These are phyloP conservation scores for Eimeria necatrix DNA, from an alignment of 169 alveolate species.

Conservation along the genomic window DNA sequence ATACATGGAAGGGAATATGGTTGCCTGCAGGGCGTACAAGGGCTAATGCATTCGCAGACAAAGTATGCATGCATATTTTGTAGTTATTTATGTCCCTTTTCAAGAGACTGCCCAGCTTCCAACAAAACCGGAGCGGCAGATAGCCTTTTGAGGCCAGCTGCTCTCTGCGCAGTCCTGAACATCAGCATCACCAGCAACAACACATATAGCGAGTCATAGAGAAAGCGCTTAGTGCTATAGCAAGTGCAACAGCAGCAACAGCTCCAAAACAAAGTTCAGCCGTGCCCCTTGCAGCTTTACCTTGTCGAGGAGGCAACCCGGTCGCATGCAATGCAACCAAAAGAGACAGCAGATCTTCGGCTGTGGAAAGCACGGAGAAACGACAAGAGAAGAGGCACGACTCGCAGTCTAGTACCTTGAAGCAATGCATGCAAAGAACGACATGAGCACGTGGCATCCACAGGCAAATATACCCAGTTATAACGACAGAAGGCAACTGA, in stretches of 20 bases:
- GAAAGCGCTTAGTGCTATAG: background rate
- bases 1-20: too few relatives aligned
- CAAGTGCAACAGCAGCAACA: background rate
- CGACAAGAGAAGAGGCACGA: background rate
- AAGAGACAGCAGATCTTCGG: background rate
- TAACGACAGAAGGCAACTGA: background rate
- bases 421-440: background rate
- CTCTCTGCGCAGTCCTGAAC: background rate
- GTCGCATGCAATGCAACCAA: background rate
- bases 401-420: background rate
- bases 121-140: background rate
- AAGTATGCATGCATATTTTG: background rate
- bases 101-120: constrained; percentile 22
- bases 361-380: constrained; percentile 1
- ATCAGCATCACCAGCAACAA: background rate
- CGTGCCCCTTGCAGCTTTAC: background rate
- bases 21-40: constrained; percentile 2
- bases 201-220: background rate
- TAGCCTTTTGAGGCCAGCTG: background rate
- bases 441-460: background rate
- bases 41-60: constrained; percentile 1
- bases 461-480: background rate
- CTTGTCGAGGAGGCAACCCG: background rate
- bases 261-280: background rate
- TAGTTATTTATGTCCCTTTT: background rate